A percentile compares a stretch with the other conserved stretches of the same genome.
Conservation (phyloP, 2,329 filamentous ascomycete genomes). For the Xylaria sp. region DNA sequence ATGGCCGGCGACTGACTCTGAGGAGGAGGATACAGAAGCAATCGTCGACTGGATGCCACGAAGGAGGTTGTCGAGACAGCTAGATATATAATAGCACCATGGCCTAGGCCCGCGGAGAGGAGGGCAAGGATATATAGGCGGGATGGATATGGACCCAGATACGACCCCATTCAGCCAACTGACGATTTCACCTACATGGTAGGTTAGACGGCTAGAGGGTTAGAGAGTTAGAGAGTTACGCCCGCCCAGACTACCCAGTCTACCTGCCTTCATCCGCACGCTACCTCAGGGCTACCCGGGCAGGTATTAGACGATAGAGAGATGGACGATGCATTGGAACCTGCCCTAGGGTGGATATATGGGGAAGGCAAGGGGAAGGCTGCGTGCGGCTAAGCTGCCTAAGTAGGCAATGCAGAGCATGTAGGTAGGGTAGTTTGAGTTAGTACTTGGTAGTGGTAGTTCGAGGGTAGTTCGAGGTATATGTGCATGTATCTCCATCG, state of each 20-base stretch:
- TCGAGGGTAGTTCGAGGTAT: neutral
- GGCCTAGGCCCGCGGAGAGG: constrained; percentile 51
- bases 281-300: constrained; percentile 12
- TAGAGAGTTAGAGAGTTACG: constrained; percentile 32
- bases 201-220: neutral
- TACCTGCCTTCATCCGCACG: constrained; percentile 37
- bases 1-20: constrained; percentile 32
- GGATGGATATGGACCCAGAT: constrained; percentile 42
- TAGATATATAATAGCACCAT: constrained; percentile 36
- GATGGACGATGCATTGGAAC: constrained; percentile 44
- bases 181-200: constrained; percentile 41
- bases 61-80: constrained; percentile 36
- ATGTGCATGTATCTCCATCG: neutral
- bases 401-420: constrained; percentile 34
- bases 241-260: constrained; percentile 12
- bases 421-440: neutral
- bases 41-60: constrained; percentile 31
- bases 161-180: constrained; percentile 46
- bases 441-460: neutral
- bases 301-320: constrained; percentile 25
- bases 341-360: constrained; percentile 43
- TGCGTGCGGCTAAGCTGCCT: constrained; percentile 43
- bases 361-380: constrained; percentile 38
- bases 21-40: constrained; percentile 45
- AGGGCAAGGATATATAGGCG: constrained; percentile 61